Percentiles rank a stretch among this genome's conserved stretches.
phyloP scores from a whole-genome alignment of 2,329 filamentous ascomycete genomes.

The Fusarium sp. region DNA sequence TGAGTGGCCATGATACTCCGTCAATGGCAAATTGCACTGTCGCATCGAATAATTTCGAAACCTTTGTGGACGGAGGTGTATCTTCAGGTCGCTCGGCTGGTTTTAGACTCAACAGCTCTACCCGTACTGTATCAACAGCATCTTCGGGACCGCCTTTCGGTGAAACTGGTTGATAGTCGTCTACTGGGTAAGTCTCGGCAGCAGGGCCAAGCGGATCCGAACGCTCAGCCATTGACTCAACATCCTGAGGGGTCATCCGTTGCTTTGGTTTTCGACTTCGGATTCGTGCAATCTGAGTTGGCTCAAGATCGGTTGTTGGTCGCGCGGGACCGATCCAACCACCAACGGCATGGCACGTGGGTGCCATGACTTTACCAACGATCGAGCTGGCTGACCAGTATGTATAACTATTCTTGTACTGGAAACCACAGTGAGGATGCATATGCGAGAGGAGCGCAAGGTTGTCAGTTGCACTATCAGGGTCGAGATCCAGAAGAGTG shows the following conservation, averaged over 20 bases:
- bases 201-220: slow-evolving; percentile 77
- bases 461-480: slow-evolving; percentile 72
- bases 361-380: slow-evolving; percentile 80
- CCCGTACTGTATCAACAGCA: slow-evolving; percentile 73
- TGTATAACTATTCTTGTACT: slow-evolving; percentile 79
- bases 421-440: slow-evolving; percentile 77
- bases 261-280: slow-evolving; percentile 70
- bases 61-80: slow-evolving; percentile 40
- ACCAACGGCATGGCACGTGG: slow-evolving; percentile 76
- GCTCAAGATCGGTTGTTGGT: slow-evolving; percentile 73
- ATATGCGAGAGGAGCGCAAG: slow-evolving; percentile 76
- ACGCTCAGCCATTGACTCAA: slow-evolving; percentile 73
- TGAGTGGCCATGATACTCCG: slow-evolving; percentile 72
- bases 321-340: slow-evolving; percentile 82
- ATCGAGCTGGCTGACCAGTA: slow-evolving; percentile 81
- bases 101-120: slow-evolving; percentile 74
- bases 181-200: slow-evolving; percentile 71
- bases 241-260: slow-evolving; percentile 68
- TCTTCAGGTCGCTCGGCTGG: slow-evolving; percentile 52
- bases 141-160: slow-evolving; percentile 67
- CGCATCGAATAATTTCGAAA: slow-evolving; percentile 68
- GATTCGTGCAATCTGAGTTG: slow-evolving; percentile 77
- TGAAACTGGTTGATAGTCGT: slow-evolving; percentile 73
- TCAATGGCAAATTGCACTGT: slow-evolving; percentile 73
- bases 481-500: slow-evolving; percentile 79